These are phyloP conservation scores for Hanseniaspora mollemarum DNA, from an alignment of 805 yeast species.

Conservation along the genomic window DNA sequence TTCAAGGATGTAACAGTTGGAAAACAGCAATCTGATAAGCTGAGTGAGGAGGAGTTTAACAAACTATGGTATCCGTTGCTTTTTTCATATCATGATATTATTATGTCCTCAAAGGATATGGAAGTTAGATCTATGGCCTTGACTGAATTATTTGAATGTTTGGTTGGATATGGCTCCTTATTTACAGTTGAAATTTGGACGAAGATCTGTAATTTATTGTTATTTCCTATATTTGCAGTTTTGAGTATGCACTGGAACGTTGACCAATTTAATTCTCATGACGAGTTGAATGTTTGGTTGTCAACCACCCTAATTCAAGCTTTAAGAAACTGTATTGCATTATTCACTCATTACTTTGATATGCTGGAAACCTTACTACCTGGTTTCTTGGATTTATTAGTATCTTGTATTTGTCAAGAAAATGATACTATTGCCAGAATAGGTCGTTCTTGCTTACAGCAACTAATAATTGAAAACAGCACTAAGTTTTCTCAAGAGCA, in stretches of 20 bases:
- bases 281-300: conserved; percentile 87
- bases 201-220: conserved; percentile 56
- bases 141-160: conserved; percentile 66
- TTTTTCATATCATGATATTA: conserved; percentile 72
- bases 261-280: conserved; percentile 55
- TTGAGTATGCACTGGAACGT: conserved; percentile 47
- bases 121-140: conserved; percentile 88
- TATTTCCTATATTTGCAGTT: conserved; percentile 84
- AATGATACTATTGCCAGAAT: conserved; percentile 93
- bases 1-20: conserved; percentile 23
- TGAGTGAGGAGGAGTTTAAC: conserved; percentile 36
- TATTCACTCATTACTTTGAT: conserved; percentile 73
- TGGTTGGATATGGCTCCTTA: conserved; percentile 66
- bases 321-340: conserved; percentile 69
- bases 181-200: conserved; percentile 77
- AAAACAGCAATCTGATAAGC: conserved; percentile 21
- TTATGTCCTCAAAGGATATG: conserved; percentile 85
- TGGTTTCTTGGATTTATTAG: conserved; percentile 64
- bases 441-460: conserved; percentile 80
- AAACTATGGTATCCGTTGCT: conserved; percentile 81
- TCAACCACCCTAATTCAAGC: conserved; percentile 96
- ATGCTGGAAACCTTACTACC: conserved; percentile 62
- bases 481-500: conserved; percentile 50
- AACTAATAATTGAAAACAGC: conserved; percentile 65
- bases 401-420: conserved; percentile 88